Base-by-base conservation (phyloP, 228 moss, liverwort and hornwort genomes). In the Sphagnum magellanicum region DNA sequence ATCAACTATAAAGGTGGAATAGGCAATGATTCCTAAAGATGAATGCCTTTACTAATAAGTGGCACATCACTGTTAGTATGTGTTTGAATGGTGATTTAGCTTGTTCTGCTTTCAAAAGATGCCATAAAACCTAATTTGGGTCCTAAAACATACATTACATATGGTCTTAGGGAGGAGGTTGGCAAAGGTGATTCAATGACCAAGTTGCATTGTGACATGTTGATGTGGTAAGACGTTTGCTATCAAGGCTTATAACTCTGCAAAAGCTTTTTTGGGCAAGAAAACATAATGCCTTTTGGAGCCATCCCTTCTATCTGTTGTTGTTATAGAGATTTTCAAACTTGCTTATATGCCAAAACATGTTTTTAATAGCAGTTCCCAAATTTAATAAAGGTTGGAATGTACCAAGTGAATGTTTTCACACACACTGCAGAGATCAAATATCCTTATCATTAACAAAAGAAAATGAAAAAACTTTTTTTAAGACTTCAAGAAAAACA, bases 191-290 rank as follows among this genome's bases (percentile, higher is more conserved):
- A 98, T 59, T 98, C 97, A 10, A 93, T 98, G 5, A 98, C 97
- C 6, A 98, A 98, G 83, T 85, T 98, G 71, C 97, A 98, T 61
- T 98, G 97, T 72, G 97, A 98, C 67, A 98, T 98, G 97, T 90
- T 68, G 97, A 98, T 81, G 97, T 93, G 89, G 97, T 98, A 69
- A 53, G 53, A 53, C 11, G 53, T 6, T 53, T 6, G n/a, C n/a
- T n/a, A n/a, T n/a, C n/a, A n/a, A n/a, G n/a, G n/a, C n/a, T n/a
- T n/a, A n/a, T n/a, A n/a, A n/a, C n/a, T n/a, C n/a, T n/a, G n/a
- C n/a, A n/a, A n/a, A n/a, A n/a, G n/a, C n/a, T n/a, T n/a, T n/a
- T n/a, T n/a, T n/a, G n/a, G n/a, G n/a, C n/a, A n/a, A n/a, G n/a
- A n/a, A n/a, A n/a, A n/a, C n/a, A n/a, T n/a, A n/a, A n/a, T n/a